Evolutionary conservation across 768 basidiomycete genomes (phyloP), one percentile per base, ranked within the genome.

Genomic region (Clathrus columnatus): DNA sequence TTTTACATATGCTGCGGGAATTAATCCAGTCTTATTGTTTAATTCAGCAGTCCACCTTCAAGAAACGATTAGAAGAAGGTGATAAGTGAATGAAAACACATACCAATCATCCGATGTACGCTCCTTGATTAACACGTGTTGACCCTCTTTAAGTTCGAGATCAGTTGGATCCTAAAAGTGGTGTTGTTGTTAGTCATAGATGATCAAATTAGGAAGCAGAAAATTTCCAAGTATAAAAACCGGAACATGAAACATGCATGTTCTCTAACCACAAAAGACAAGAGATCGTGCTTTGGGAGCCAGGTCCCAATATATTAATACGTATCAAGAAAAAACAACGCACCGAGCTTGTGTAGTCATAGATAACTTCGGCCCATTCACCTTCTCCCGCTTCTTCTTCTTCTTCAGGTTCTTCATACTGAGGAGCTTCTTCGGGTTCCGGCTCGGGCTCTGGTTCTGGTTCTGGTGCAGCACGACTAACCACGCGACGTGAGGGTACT

Each of bases 291-390:
- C n/a, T n/a, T n/a, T n/a, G n/a, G n/a, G n/a, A n/a, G n/a, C n/a
- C n/a, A n/a, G n/a, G n/a, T n/a, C n/a, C n/a, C n/a, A n/a, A n/a
- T n/a, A n/a, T n/a, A n/a, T n/a, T n/a, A n/a, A n/a, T n/a, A 43
- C 17, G 14, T 47, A 58, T 4, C 20, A 6, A 7, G 10, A 51
- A 7, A 27, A 43, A 0, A 5, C 14, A n/a, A 59, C 69, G 41
- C 60, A 88, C 87, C 61, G 72, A 71, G 50, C 86, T 82, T 43
- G 70, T 70, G 70, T 86, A 91, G 57, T 86, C 87, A 63, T 90
- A 91, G 67, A 87, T 61, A 4, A 73, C 88, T 61, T 89, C 82
- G 16, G 80, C 86, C 88, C 88, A 91, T 58, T 86, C 84, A 4
- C 85, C 86, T 30, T 69, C 66, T 55, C 69, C 69, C 10, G 30